Conservation (phyloP, 352 stramenopile genomes). For the Pythium aquatile region DNA sequence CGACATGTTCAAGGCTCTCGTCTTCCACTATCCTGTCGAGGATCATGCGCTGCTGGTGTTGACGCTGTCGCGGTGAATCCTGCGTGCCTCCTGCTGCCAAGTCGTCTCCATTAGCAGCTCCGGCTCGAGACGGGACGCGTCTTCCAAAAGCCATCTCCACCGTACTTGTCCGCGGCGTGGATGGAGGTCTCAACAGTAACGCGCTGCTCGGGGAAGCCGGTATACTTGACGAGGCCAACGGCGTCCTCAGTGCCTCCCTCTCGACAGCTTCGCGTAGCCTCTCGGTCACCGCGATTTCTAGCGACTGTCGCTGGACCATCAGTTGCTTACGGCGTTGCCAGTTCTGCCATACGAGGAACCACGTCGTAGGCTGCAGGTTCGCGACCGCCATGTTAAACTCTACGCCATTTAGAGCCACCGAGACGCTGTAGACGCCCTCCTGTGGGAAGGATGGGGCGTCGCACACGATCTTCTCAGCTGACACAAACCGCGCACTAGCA, state of each 20-base stretch:
- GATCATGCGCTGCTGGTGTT: conserved; percentile 11
- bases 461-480: conserved; percentile 42
- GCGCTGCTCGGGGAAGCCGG: neutral
- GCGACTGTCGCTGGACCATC: conserved; percentile 3
- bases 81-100: neutral
- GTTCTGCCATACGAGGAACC: conserved; percentile 83
- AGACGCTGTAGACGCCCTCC: conserved; percentile 66
- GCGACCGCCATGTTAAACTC: conserved; percentile 60
- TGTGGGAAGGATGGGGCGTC: conserved; percentile 48
- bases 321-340: conserved; percentile 72
- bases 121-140: conserved; percentile 2
- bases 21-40: conserved; percentile 27
- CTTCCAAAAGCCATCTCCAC: conserved; percentile 25
- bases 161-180: neutral
- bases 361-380: conserved; percentile 29
- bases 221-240: neutral
- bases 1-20: conserved; percentile 26
- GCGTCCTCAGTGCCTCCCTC: neutral
- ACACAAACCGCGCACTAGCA: conserved; percentile 37
- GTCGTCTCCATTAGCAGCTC: neutral
- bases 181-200: neutral
- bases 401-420: conserved; percentile 61
- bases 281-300: conserved; percentile 9
- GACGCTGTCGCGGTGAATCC: conserved; percentile 11
- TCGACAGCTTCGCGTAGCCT: neutral